Conservation (phyloP, 1,284 basidiomycete species). For the Naganishia albida region DNA sequence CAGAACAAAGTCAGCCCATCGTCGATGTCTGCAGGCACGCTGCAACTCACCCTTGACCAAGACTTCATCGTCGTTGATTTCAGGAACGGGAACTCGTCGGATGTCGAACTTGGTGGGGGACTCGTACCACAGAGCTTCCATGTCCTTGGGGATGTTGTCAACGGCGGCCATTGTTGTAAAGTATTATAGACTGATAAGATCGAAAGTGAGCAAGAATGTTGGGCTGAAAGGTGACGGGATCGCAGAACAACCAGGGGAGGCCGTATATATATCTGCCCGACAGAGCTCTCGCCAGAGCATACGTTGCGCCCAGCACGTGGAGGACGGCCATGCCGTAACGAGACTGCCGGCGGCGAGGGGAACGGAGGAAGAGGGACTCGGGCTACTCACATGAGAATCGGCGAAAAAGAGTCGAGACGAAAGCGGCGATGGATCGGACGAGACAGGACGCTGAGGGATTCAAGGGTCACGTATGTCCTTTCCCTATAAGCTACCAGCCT, state of each 20-base stretch:
- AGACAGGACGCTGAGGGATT: background rate
- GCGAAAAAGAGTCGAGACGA: background rate
- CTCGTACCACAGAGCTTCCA: conserved; percentile 28
- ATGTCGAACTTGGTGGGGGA: conserved; percentile 60
- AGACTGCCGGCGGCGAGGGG: background rate
- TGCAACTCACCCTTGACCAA: conserved; percentile 64
- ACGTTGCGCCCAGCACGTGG: background rate
- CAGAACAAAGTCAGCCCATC: background rate
- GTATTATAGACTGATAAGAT: conserved; percentile 1
- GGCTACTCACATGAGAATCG: background rate
- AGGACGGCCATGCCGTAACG: background rate
- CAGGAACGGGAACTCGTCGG: conserved; percentile 64
- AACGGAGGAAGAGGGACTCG: background rate
- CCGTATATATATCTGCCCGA: background rate
- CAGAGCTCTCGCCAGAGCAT: background rate
- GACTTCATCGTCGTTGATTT: conserved; percentile 65
- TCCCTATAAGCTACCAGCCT: too few species aligned
- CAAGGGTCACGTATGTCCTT: background rate
- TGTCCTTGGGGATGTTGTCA: conserved; percentile 28
- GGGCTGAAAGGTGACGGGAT: background rate
- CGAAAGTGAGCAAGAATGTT: background rate
- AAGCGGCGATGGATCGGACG: conserved; percentile 4
- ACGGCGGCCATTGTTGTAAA: conserved; percentile 18
- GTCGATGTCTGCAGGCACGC: background rate
- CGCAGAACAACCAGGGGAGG: background rate